These are phyloP conservation scores for Crotalaria pallida DNA, from an alignment of 306 rosid genomes.

Conservation along the genomic window DNA sequence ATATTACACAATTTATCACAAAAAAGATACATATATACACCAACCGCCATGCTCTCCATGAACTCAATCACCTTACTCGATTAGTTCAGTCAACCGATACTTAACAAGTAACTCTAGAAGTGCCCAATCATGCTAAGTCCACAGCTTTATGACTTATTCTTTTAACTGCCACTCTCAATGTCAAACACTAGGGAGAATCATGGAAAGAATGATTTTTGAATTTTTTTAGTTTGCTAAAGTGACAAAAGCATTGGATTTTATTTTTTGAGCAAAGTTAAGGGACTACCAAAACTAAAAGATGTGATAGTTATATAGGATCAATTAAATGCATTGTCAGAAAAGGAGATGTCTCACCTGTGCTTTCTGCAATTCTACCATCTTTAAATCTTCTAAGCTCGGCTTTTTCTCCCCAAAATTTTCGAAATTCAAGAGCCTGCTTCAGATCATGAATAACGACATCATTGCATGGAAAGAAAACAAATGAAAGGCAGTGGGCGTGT, in stretches of 20 bases:
- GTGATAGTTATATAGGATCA: slow-evolving; percentile 9
- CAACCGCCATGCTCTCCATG: neutral
- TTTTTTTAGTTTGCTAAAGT: neutral
- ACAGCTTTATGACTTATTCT: neutral
- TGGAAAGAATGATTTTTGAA: neutral
- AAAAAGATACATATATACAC: neutral
- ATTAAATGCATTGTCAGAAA: neutral
- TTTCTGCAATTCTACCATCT: slow-evolving; percentile 93
- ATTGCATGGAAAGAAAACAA: slow-evolving; percentile 21
- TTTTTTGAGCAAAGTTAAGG: too few relatives aligned
- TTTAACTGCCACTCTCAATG: neutral
- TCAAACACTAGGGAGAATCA: neutral
- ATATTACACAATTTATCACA: neutral
- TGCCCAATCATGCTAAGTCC: neutral
- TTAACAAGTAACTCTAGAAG: slow-evolving; percentile 4
- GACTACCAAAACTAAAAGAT: too few relatives aligned
- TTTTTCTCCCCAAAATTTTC: slow-evolving; percentile 90
- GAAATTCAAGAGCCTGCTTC: slow-evolving; percentile 61
- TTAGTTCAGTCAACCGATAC: slow-evolving; percentile 13
- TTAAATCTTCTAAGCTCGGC: slow-evolving; percentile 91
- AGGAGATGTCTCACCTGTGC: slow-evolving; percentile 53
- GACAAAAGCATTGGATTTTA: neutral
- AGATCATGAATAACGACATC: slow-evolving; percentile 13
- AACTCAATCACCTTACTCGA: neutral
- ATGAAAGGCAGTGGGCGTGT: neutral